phyloP scores from a whole-genome alignment of 148 eudicot species.

The Camellia granthamiana region DNA sequence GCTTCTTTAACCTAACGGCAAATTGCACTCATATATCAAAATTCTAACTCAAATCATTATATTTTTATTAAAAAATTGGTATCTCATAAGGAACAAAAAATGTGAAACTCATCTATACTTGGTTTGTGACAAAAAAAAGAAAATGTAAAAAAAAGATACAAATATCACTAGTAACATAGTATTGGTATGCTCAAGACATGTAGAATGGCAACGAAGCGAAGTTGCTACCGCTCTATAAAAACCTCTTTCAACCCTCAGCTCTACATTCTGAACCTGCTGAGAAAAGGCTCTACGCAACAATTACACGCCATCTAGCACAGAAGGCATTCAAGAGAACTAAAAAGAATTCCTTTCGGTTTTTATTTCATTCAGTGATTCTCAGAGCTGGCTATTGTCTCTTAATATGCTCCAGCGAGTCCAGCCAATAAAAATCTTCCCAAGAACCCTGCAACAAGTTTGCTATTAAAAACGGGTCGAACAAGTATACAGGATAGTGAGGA shows the following conservation, averaged over 20 bases:
- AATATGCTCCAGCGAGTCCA: background rate
- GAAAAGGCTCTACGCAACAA: background rate
- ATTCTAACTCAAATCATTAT: background rate
- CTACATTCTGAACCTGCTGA: background rate
- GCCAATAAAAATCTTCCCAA: constrained; percentile 13
- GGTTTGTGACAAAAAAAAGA: background rate
- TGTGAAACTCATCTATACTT: background rate
- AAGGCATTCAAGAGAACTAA: background rate
- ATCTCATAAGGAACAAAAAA: background rate
- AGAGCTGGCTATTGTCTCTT: background rate
- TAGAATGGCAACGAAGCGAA: background rate
- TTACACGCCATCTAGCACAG: background rate
- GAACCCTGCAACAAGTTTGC: constrained; percentile 13
- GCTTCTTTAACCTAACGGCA: background rate
- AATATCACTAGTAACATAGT: background rate
- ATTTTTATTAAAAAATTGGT: background rate
- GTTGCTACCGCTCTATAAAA: background rate
- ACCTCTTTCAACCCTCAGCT: background rate
- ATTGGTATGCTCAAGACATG: background rate
- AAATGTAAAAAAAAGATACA: background rate
- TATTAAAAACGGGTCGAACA: background rate
- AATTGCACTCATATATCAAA: background rate
- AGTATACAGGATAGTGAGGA: background rate
- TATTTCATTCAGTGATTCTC: constrained; percentile 9
- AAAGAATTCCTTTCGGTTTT: constrained; percentile 13